phyloP scores from a whole-genome alignment of 2,329 filamentous ascomycete species.

The Dendryphion nanum region DNA sequence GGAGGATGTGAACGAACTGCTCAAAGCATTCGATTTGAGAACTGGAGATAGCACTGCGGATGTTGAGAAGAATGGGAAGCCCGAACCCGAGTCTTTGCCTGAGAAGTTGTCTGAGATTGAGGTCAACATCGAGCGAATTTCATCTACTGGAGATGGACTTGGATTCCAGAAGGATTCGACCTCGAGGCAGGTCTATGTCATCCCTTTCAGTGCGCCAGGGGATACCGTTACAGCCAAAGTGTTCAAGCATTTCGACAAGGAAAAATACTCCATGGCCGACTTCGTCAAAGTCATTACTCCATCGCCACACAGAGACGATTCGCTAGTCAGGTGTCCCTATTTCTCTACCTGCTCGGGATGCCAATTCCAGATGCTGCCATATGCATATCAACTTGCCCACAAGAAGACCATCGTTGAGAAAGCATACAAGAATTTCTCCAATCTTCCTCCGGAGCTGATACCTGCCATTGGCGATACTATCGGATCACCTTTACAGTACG shows the following conservation, averaged over 20 bases:
- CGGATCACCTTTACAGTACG: slow-evolving; percentile 84
- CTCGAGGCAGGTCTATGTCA: slow-evolving; percentile 71
- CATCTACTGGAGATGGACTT: slow-evolving; percentile 89
- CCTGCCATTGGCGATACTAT: slow-evolving; percentile 81
- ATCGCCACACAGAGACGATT: slow-evolving; percentile 73
- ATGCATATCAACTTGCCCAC: slow-evolving; percentile 77
- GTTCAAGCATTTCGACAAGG: slow-evolving; percentile 64
- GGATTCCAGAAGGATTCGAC: slow-evolving; percentile 66
- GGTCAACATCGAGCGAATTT: slow-evolving; percentile 76
- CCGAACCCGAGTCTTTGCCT: slow-evolving; percentile 48
- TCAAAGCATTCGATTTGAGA: slow-evolving; percentile 35
- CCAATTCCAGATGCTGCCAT: slow-evolving; percentile 96
- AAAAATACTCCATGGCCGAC: slow-evolving; percentile 75
- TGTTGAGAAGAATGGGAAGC: slow-evolving; percentile 9
- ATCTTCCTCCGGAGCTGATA: slow-evolving; percentile 71
- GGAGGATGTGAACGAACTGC: slow-evolving; percentile 44
- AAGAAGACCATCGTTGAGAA: slow-evolving; percentile 88
- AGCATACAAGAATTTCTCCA: slow-evolving; percentile 88
- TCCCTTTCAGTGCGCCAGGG: slow-evolving; percentile 85
- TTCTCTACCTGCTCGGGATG: slow-evolving; percentile 87
- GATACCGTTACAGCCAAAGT: slow-evolving; percentile 78
- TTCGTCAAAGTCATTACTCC: slow-evolving; percentile 75
- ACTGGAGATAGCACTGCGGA: slow-evolving; percentile 5
- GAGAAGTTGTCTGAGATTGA: slow-evolving; percentile 73
- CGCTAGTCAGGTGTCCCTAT: slow-evolving; percentile 77